phyloP scores from a whole-genome alignment of 352 stramenopile genomes.

The Globisporangium cystogenes region DNA sequence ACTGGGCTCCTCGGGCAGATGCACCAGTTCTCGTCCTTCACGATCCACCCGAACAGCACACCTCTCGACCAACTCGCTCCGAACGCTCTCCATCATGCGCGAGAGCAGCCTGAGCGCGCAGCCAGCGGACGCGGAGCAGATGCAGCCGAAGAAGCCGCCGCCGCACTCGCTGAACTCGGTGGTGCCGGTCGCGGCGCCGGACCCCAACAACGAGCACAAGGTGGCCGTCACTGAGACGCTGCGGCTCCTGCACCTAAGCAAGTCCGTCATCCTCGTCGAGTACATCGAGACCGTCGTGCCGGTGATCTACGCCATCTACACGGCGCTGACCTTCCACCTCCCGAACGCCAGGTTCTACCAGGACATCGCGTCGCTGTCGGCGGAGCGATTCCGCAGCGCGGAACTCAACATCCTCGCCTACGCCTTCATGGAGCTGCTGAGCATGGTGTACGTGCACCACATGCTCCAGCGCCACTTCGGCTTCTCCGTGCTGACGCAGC shows the following conservation, averaged over 20 bases:
- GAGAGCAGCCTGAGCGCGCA: no score
- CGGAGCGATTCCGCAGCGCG: neutral
- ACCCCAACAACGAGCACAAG: no score
- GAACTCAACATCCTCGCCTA: slow-evolving; percentile 17
- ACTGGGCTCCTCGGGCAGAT: neutral
- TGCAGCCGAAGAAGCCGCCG: no score
- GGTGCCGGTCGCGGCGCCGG: no score
- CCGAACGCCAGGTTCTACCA: slow-evolving; percentile 2
- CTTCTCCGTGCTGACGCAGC: neutral
- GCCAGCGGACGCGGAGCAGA: no score
- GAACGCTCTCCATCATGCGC: no score
- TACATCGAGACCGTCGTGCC: neutral
- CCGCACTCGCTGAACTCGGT: no score
- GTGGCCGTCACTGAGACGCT: neutral
- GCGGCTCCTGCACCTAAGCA: neutral
- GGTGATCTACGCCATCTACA: neutral
- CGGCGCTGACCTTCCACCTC: neutral
- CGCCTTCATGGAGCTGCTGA: neutral
- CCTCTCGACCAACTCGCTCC: no score
- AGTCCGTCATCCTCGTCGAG: neutral
- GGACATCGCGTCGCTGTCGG: slow-evolving; percentile 2
- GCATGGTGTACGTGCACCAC: neutral
- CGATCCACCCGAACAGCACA: no score
- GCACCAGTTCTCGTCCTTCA: no score
- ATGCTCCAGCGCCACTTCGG: neutral